Percentiles rank a stretch among this genome's conserved stretches.
These are phyloP conservation scores for Thelonectria blattea DNA, from an alignment of 2,329 filamentous ascomycete genomes.

Conservation along the genomic window DNA sequence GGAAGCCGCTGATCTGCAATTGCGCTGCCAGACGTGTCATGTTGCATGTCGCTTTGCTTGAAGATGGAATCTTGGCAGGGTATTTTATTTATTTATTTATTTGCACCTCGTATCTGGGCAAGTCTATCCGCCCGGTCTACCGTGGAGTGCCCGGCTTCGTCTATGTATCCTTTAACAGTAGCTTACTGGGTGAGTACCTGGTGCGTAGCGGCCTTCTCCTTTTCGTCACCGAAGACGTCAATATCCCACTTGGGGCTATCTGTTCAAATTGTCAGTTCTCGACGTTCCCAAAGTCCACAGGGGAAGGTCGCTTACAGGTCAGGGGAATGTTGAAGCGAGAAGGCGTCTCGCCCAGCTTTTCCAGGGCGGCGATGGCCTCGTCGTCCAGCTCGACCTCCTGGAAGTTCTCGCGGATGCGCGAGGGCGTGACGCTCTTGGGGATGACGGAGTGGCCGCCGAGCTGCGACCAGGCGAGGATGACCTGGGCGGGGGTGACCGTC, in stretches of 20 bases:
- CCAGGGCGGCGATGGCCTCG: slow-evolving; percentile 64
- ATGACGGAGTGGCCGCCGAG: slow-evolving; percentile 71
- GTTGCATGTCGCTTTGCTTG: not conserved
- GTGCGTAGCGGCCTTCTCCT: slow-evolving; percentile 56
- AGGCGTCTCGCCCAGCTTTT: slow-evolving; percentile 62
- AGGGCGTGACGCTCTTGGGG: slow-evolving; percentile 74
- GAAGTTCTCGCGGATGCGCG: slow-evolving; percentile 73
- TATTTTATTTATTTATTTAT: slow-evolving; percentile 17
- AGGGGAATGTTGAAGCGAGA: slow-evolving; percentile 53
- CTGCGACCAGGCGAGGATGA: slow-evolving; percentile 64
- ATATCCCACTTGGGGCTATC: slow-evolving; percentile 62
- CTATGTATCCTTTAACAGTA: not conserved
- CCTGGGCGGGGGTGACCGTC: slow-evolving; percentile 51
- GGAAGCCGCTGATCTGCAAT: not conserved
- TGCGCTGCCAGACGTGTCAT: not conserved
- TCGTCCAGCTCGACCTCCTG: slow-evolving; percentile 67
- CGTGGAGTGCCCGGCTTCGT: slow-evolving; percentile 2
- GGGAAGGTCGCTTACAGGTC: slow-evolving; percentile 44
- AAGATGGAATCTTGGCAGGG: not conserved
- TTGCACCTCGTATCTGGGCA: slow-evolving; percentile 3
- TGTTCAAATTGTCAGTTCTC: slow-evolving; percentile 31
- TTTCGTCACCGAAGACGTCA: slow-evolving; percentile 60
- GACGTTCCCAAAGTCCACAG: no score
- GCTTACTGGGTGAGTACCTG: slow-evolving; percentile 50
- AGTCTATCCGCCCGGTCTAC: slow-evolving; percentile 22